Base-by-base conservation (phyloP, 306 rosid genomes). In the Parietaria judaica region DNA sequence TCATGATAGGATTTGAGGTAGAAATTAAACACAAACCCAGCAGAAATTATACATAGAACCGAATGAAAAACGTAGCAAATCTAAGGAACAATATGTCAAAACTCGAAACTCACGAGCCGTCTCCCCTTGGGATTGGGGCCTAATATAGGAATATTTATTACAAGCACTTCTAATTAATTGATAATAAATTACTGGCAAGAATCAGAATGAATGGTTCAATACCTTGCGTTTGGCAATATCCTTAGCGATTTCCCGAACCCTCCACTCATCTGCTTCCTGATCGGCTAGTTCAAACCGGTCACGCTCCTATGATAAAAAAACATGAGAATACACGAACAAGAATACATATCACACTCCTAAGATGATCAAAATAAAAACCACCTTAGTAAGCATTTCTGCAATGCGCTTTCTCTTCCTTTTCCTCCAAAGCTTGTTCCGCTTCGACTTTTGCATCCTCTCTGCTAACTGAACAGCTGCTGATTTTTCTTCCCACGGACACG, bases 241-340 rank as follows among this genome's bases (percentile, higher is more conserved):
- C 74, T 88, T 88, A 17, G 94, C 95, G 56, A 86, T 82, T 67
- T 88, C 98, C 73, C 84, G 81, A 36, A 83, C 88, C 68, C 86
- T 80, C 96, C 98, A 92, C 61, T 92, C 95, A 74, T 88, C 90
- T 51, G 98, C 98, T 79, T 88, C 88, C 52, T 53, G 76, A 77
- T 88, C 86, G 41, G 78, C 85, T 75, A 51, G 80, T 31, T 79
- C 81, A 74, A 80, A 88, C 64, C 57, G 57, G 66, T 80, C 87
- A 12, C 1, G 66, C 61, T 80, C 90, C 98, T 88, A 58, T 51
- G 55, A 59, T 66, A 78, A 66, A 39, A 39, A 55, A 68, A 41
- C 56, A 17, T 52, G 59, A 56, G 66, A 69, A 11, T 23, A 73
- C 23, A 53, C 51, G 58, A 65, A 34, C 58, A 66, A 47, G 58